A percentile compares a stretch with the other conserved stretches of the same genome.
These are phyloP conservation scores for Aureobasidium musti DNA, from an alignment of 2,329 filamentous ascomycete genomes.

Conservation along the genomic window DNA sequence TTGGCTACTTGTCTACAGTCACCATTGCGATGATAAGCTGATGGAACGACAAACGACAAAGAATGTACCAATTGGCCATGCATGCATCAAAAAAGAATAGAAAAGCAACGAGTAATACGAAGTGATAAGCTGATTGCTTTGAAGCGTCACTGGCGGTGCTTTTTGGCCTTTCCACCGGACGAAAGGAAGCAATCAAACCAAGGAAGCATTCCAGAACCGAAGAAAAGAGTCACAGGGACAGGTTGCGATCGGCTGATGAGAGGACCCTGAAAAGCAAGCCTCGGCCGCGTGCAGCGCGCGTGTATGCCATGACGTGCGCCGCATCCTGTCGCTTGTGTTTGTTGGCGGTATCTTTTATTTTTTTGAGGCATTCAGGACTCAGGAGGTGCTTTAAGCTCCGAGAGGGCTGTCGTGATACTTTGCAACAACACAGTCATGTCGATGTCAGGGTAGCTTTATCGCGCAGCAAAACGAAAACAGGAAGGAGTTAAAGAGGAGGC, in stretches of 20 bases:
- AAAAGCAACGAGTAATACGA: neutral
- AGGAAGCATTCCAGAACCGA: neutral
- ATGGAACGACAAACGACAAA: neutral
- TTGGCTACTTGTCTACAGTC: constrained; percentile 11
- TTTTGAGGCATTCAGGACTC: neutral
- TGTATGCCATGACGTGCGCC: constrained; percentile 8
- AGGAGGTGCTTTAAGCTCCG: neutral
- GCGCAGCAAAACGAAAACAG: neutral
- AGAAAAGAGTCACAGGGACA: neutral
- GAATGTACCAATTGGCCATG: neutral
- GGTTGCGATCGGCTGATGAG: neutral
- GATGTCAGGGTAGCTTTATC: constrained; percentile 7
- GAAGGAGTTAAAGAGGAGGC: neutral
- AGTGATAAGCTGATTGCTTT: neutral
- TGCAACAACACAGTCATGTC: constrained; percentile 2
- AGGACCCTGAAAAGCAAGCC: constrained; percentile 7
- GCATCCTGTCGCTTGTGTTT: neutral
- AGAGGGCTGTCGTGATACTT: neutral
- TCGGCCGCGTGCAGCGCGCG: constrained; percentile 7
- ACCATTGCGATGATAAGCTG: neutral
- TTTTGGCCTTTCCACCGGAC: neutral
- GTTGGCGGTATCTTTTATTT: neutral
- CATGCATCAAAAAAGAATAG: neutral
- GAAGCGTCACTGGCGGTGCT: neutral
- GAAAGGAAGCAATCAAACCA: neutral